phyloP scores from a whole-genome alignment of 1,139 yeast species.

The Taphrina deformans region DNA sequence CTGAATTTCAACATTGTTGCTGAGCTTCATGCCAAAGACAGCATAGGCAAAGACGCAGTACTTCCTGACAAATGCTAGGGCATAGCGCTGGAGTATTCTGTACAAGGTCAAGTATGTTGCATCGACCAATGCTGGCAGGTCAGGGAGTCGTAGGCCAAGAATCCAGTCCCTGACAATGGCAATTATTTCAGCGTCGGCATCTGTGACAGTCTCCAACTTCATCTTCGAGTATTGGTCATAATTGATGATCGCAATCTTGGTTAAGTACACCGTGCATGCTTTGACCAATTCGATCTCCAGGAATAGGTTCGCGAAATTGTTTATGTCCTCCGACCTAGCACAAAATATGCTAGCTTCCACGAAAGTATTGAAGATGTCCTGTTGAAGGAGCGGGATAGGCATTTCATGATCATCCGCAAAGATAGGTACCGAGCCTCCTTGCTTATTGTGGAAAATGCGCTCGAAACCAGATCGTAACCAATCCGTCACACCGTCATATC shows the following conservation, averaged over 20 bases:
- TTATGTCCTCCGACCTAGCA: background rate
- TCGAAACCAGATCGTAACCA: background rate
- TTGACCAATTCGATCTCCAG: constrained; percentile 22
- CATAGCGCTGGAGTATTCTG: constrained; percentile 53
- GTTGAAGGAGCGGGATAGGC: background rate
- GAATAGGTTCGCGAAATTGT: background rate
- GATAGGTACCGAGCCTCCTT: background rate
- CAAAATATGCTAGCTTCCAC: constrained; percentile 1
- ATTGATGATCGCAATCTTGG: background rate
- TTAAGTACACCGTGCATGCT: background rate
- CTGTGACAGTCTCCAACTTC: background rate
- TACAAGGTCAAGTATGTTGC: background rate
- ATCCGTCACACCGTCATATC: background rate
- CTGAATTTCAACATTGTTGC: constrained; percentile 45
- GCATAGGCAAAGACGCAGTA: constrained; percentile 62
- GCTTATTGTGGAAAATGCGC: background rate
- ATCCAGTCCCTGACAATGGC: background rate
- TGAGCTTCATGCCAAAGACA: constrained; percentile 57
- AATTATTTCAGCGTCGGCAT: background rate
- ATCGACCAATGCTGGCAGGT: constrained; percentile 7
- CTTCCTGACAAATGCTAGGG: constrained; percentile 69
- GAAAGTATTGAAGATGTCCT: background rate
- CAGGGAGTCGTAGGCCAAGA: background rate
- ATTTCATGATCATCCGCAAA: background rate
- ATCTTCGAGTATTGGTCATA: background rate